Evolutionary conservation across 306 rosid species (phyloP).

Genomic region (Sicyos baderoa): DNA sequence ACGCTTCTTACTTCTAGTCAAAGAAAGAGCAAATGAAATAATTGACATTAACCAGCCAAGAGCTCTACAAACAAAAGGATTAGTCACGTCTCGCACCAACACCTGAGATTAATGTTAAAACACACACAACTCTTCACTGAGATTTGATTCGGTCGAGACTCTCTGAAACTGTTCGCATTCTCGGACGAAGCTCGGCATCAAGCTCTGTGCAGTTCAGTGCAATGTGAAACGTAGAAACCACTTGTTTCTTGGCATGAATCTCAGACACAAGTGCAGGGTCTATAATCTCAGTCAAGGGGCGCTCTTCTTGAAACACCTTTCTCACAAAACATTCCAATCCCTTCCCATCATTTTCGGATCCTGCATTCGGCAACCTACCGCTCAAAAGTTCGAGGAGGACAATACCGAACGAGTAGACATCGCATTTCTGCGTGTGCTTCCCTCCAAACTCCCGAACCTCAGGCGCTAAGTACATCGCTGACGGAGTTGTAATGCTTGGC

Average conservation of each 20-base stretch:
- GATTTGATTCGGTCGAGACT: conserved; percentile 51
- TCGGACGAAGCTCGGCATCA: conserved; percentile 66
- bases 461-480: conserved; percentile 48
- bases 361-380: conserved; percentile 43
- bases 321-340: conserved; percentile 48
- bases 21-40: conserved; percentile 14
- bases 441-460: conserved; percentile 45
- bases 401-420: conserved; percentile 60
- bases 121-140: conserved; percentile 2
- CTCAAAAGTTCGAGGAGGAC: conserved; percentile 58
- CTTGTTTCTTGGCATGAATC: conserved; percentile 60
- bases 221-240: conserved; percentile 50
- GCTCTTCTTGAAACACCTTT: conserved; percentile 49
- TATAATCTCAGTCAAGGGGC: conserved; percentile 51
- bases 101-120: neutral
- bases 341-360: conserved; percentile 43
- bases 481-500: conserved; percentile 34
- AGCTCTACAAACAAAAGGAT: neutral
- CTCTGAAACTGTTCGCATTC: conserved; percentile 59
- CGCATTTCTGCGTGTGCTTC: conserved; percentile 68
- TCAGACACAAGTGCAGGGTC: conserved; percentile 56
- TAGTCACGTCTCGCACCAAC: conserved; percentile 5
- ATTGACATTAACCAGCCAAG: conserved; percentile 3
- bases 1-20: neutral
- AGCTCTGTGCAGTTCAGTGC: conserved; percentile 67